phyloP scores from a whole-genome alignment of 75 land plant species.

The Gnetum montanum region DNA sequence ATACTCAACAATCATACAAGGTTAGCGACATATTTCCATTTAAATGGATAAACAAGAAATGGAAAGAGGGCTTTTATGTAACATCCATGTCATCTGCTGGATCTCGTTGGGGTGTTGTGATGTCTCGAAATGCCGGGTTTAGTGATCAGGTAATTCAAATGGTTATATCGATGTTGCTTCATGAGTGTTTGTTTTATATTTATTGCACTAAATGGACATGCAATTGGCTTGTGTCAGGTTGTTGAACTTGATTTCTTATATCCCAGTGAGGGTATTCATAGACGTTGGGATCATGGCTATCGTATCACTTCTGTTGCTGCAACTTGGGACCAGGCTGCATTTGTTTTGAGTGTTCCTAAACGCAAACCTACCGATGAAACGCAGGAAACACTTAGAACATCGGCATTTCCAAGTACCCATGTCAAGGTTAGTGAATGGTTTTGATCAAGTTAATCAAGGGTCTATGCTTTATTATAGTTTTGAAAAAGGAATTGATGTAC shows the following conservation, averaged over 20 bases:
- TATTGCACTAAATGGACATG: background rate
- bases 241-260: constrained; percentile 72
- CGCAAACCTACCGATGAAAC: constrained; percentile 62
- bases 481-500: too few species aligned
- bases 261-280: constrained; percentile 80
- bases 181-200: background rate
- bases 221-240: constrained; percentile 22
- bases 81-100: constrained; percentile 77
- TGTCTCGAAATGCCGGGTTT: constrained; percentile 67
- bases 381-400: constrained; percentile 71
- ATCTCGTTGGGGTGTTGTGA: constrained; percentile 62
- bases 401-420: constrained; percentile 75
- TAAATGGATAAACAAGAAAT: constrained; percentile 66
- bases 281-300: constrained; percentile 77
- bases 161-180: background rate
- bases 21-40: constrained; percentile 67
- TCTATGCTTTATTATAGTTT: background rate
- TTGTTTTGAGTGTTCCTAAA: constrained; percentile 61
- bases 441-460: background rate
- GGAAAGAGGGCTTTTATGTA: constrained; percentile 64
- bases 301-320: constrained; percentile 72
- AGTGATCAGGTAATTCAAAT: constrained; percentile 43
- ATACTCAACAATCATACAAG: constrained; percentile 67
- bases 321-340: constrained; percentile 76
- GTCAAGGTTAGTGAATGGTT: constrained; percentile 34